A percentile compares a stretch with the other conserved stretches of the same genome.
These are phyloP conservation scores for Cystoderma amianthinum DNA, from an alignment of 768 basidiomycete genomes.

Conservation along the genomic window DNA sequence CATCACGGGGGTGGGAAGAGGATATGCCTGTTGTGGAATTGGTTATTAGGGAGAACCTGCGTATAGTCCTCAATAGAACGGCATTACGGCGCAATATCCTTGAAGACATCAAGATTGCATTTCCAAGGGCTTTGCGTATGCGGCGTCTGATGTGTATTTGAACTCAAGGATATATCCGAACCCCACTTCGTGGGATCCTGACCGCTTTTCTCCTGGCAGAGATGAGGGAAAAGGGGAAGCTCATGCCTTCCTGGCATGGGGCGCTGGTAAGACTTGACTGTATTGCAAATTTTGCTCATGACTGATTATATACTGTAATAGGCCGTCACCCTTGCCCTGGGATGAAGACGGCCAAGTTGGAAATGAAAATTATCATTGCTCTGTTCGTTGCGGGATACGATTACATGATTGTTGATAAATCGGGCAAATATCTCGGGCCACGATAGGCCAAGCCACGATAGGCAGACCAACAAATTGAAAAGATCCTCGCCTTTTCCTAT, in stretches of 20 bases:
- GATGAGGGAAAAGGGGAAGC: conserved; percentile 27
- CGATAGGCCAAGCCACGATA: too few species aligned
- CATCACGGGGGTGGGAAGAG: conserved; percentile 30
- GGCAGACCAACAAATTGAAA: too few species aligned
- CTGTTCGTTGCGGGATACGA: conserved; percentile 24
- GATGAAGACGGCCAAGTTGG: conserved; percentile 29
- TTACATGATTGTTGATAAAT: conserved; percentile 22
- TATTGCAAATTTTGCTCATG: not conserved
- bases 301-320: conserved; percentile 3
- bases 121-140: conserved; percentile 23
- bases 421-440: conserved; percentile 13
- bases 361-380: conserved; percentile 27
- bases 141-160: conserved; percentile 22
- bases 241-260: conserved; percentile 30
- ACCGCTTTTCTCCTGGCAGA: conserved; percentile 18
- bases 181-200: conserved; percentile 27
- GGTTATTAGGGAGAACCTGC: conserved; percentile 30
- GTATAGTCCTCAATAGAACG: conserved; percentile 19
- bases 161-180: conserved; percentile 26
- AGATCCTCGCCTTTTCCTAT: too few species aligned
- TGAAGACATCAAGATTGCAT: conserved; percentile 21
- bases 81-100: conserved; percentile 26
- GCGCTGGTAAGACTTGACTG: conserved; percentile 20
- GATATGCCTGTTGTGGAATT: conserved; percentile 28
- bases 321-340: conserved; percentile 33